Evolutionary conservation across 1,284 basidiomycete species (phyloP).

Genomic region (Moesziomyces aphidis): DNA sequence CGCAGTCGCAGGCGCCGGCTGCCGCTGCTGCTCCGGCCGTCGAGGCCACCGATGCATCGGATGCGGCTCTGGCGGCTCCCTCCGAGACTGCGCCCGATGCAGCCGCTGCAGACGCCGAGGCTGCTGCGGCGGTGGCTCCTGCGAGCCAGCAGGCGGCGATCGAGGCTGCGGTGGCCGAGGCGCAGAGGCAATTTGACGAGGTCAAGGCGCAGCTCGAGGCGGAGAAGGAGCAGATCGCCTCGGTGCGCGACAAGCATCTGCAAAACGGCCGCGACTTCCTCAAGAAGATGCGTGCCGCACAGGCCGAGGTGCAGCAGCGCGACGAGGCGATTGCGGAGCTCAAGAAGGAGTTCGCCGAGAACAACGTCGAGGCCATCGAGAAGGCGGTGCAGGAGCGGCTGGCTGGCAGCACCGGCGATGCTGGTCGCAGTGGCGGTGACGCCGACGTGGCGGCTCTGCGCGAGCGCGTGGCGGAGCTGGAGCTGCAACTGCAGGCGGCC

Average conservation of each 20-base stretch:
- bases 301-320: slow-evolving; percentile 51
- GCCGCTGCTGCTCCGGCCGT: slow-evolving; percentile 19
- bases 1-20: slow-evolving; percentile 29
- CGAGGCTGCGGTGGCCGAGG: slow-evolving; percentile 47
- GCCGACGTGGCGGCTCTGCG: slow-evolving; percentile 28
- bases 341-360: slow-evolving; percentile 47
- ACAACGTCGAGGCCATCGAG: slow-evolving; percentile 54
- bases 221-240: slow-evolving; percentile 26
- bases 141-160: slow-evolving; percentile 33
- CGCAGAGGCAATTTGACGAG: slow-evolving; percentile 53
- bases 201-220: slow-evolving; percentile 46
- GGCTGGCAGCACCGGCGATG: slow-evolving; percentile 4
- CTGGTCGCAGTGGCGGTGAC: slow-evolving; percentile 13
- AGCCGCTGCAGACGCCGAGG: slow-evolving; percentile 31
- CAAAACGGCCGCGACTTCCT: slow-evolving; percentile 51
- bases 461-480: slow-evolving; percentile 57
- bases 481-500: slow-evolving; percentile 48
- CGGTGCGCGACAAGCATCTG: slow-evolving; percentile 47
- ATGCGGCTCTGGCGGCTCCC: slow-evolving; percentile 16
- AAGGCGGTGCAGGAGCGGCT: slow-evolving; percentile 49
- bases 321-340: slow-evolving; percentile 48
- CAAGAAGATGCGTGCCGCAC: slow-evolving; percentile 35
- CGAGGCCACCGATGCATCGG: slow-evolving; percentile 21
- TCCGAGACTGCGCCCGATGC: slow-evolving; percentile 36
- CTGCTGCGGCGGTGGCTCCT: slow-evolving; percentile 1